phyloP scores from a whole-genome alignment of 2,329 filamentous ascomycete species.

The Monosporascus sp. region DNA sequence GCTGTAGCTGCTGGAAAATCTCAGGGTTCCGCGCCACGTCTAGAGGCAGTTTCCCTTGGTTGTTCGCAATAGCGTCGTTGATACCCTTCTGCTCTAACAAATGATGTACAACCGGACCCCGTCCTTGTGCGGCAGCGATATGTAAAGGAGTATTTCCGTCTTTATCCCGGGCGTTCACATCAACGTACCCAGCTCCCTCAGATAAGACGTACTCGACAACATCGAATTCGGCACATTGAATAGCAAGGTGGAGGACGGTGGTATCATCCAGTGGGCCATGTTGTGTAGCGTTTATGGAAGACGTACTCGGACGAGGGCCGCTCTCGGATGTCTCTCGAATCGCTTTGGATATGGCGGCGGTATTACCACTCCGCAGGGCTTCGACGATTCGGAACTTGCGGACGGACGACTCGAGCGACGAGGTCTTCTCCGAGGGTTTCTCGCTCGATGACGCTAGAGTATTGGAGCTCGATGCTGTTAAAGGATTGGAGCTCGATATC shows the following conservation, averaged over 20 bases:
- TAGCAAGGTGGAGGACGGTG: slow-evolving; percentile 85
- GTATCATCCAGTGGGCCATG: slow-evolving; percentile 66
- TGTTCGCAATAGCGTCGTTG: slow-evolving; percentile 84
- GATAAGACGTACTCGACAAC: slow-evolving; percentile 95
- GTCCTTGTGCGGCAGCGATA: slow-evolving; percentile 77
- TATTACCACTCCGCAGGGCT: slow-evolving; percentile 84
- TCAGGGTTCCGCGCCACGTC: slow-evolving; percentile 89
- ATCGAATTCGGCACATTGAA: slow-evolving; percentile 88
- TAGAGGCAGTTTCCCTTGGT: slow-evolving; percentile 76
- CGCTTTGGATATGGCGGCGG: slow-evolving; percentile 79
- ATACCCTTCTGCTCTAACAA: slow-evolving; percentile 77
- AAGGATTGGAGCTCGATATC: slow-evolving; percentile 10
- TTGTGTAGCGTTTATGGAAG: slow-evolving; percentile 42
- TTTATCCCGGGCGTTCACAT: slow-evolving; percentile 85
- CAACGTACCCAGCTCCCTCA: slow-evolving; percentile 60
- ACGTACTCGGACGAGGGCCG: slow-evolving; percentile 51
- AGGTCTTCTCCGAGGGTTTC: slow-evolving; percentile 34
- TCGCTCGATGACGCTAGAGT: background rate
- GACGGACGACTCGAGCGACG: slow-evolving; percentile 84
- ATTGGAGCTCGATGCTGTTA: slow-evolving; percentile 13
- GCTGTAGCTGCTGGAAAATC: slow-evolving; percentile 91
- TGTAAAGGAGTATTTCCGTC: slow-evolving; percentile 95
- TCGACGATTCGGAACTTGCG: slow-evolving; percentile 93
- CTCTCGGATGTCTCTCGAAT: slow-evolving; percentile 62
- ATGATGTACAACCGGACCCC: slow-evolving; percentile 74